Evolutionary conservation across 371 early-diverging fungal species (phyloP), one percentile per base, ranked within the genome.

Genomic region (Haplosporangium sp.): DNA sequence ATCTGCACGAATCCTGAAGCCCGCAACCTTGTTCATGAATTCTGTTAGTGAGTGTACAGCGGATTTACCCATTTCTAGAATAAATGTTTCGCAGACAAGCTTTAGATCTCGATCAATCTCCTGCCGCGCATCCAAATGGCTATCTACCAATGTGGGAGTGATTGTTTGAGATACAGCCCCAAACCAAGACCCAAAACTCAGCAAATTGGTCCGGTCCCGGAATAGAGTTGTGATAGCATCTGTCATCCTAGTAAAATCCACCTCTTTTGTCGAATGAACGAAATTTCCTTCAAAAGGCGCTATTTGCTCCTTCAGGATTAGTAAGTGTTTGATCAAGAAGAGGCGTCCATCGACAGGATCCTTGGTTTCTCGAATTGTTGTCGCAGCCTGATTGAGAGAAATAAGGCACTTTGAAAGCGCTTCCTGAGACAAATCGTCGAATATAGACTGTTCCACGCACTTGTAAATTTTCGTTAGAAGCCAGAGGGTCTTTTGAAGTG

Each of bases 361-460:
- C 81, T 90, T 69, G 37, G 69, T 64, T 3, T 73, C 69, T n/a
- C 79, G 72, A 44, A 72, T 76, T 11, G 52, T 67, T 5, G 65
- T 45, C 15, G 76, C 61, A 19, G 65, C 67, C 39, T 78, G 61
- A 60, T 71, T 81, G 13, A 95, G 77, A 1, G 92, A 89, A 40
- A 86, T 78, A 9, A 87, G 86, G 69, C 96, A 95, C 20, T 91
- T 76, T 20, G 91, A 89, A 11, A 95, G 91, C 6, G 91, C 94
- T 64, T 95, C 95, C 69, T 95, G 94, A 3, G 95, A 92, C 17
- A 95, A 73, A 78, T 94, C 96, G 63, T 94, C 94, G 76, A 95
- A 95, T 4, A 93, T 91, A 13, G 89, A 63, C 8, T 86, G 86
- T 86, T 92, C 91, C 10, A 95, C 90, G 61, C 89, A 88, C 39